Percentiles rank a stretch among this genome's conserved stretches.
phyloP scores from a whole-genome alignment of 2,329 filamentous ascomycete genomes.

The Chrysoporthe deuterocubensis region DNA sequence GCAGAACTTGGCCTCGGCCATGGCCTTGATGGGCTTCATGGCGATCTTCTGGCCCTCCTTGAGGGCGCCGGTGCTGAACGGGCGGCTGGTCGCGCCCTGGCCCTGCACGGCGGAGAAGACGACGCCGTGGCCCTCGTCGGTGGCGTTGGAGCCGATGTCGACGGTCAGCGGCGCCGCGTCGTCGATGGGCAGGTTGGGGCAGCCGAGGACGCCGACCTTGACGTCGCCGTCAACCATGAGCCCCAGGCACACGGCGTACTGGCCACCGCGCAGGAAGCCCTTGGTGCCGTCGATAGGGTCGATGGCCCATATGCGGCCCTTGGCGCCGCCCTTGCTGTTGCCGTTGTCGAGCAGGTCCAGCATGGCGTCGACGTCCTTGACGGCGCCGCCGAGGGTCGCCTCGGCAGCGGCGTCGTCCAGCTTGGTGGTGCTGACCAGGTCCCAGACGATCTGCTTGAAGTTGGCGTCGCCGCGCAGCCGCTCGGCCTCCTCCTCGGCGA shows the following conservation, averaged over 20 bases:
- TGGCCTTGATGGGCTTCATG: conserved; percentile 78
- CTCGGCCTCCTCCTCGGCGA: conserved; percentile 92
- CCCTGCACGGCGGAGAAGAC: conserved; percentile 84
- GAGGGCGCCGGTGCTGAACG: conserved; percentile 64
- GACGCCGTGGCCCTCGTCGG: conserved; percentile 78
- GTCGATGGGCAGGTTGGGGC: conserved; percentile 91
- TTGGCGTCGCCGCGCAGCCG: conserved; percentile 72
- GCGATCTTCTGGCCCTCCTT: conserved; percentile 65
- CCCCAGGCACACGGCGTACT: conserved; percentile 94
- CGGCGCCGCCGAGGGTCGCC: conserved; percentile 66
- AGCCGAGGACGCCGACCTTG: conserved; percentile 91
- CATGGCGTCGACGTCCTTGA: conserved; percentile 69
- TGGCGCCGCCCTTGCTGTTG: conserved; percentile 70
- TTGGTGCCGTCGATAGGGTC: conserved; percentile 98
- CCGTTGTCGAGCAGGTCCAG: conserved; percentile 66
- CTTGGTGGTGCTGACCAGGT: conserved; percentile 72
- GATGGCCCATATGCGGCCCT: conserved; percentile 89
- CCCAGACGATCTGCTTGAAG: conserved; percentile 80
- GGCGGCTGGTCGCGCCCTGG: conserved; percentile 78
- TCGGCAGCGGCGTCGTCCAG: conserved; percentile 70
- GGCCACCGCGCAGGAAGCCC: conserved; percentile 92
- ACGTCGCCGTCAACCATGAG: conserved; percentile 93
- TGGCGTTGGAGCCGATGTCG: conserved; percentile 74
- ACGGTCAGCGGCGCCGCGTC: conserved; percentile 73
- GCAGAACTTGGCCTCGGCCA: conserved; percentile 87